Conservation (phyloP, 1,284 basidiomycete species). For the Filobasidium uniguttulatum region DNA sequence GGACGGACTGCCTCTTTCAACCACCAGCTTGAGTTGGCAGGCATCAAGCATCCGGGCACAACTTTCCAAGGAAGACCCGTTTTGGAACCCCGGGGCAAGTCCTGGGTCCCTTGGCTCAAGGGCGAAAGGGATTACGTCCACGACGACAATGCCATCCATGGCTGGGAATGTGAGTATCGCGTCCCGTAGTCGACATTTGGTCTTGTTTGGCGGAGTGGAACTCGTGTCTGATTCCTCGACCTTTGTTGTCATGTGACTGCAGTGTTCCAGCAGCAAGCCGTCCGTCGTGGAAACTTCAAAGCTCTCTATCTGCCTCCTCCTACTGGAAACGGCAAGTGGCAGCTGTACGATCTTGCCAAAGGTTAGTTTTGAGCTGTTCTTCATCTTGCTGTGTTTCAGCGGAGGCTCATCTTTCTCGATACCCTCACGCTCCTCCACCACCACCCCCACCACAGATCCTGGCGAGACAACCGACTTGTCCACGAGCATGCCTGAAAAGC, state of each 20-base stretch:
- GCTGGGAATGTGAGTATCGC: conserved; percentile 19
- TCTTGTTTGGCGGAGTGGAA: neutral
- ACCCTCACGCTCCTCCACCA: too few species aligned
- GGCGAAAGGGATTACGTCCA: conserved; percentile 13
- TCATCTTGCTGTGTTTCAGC: neutral
- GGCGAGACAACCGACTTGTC: conserved; percentile 26
- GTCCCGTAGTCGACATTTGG: neutral
- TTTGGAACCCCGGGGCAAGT: conserved; percentile 11
- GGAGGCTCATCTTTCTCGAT: neutral
- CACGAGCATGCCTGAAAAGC: conserved; percentile 12
- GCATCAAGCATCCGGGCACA: neutral
- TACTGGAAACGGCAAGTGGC: conserved; percentile 21
- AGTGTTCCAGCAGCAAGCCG: conserved; percentile 21
- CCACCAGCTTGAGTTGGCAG: neutral
- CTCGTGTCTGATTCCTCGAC: too few species aligned
- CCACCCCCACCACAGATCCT: too few species aligned
- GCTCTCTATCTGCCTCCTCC: conserved; percentile 18
- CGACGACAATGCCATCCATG: conserved; percentile 18
- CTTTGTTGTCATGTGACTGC: neutral
- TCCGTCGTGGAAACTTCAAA: conserved; percentile 21
- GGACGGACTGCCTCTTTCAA: too few species aligned
- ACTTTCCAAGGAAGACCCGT: neutral
- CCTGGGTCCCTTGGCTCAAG: conserved; percentile 15
- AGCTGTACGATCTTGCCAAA: conserved; percentile 21
- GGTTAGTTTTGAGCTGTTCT: conserved; percentile 3